A percentile compares a stretch with the other conserved stretches of the same genome.
phyloP scores from a whole-genome alignment of 2,329 filamentous ascomycete genomes.

The Purpureocillium takamizusanense region DNA sequence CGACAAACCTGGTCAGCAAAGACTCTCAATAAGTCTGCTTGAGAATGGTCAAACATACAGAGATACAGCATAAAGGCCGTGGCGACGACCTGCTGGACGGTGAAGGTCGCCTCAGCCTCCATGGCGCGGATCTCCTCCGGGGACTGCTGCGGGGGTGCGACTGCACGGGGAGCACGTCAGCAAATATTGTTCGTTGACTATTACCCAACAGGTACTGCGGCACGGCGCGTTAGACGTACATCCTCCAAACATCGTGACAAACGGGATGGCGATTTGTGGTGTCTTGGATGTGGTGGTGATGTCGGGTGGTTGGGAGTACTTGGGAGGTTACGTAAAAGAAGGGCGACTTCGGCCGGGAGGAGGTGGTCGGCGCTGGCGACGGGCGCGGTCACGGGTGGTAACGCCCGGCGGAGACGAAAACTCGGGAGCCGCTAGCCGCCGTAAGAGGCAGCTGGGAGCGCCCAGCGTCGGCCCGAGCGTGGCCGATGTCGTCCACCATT shows the following conservation, averaged over 20 bases:
- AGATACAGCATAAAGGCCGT: conserved; percentile 64
- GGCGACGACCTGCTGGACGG: conserved; percentile 57
- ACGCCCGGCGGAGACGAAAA: conserved; percentile 1
- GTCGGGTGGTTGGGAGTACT: too few relatives aligned
- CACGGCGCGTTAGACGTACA: conserved; percentile 26
- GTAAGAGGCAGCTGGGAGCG: conserved; percentile 4
- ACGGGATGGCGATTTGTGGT: not conserved
- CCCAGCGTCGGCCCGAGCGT: conserved; percentile 10
- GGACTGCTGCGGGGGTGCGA: conserved; percentile 60
- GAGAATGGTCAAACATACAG: conserved; percentile 46
- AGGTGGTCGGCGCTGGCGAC: not conserved
- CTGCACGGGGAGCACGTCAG: conserved; percentile 28
- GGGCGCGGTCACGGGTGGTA: conserved; percentile 5
- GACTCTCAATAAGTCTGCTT: too few relatives aligned
- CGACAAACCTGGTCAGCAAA: not conserved
- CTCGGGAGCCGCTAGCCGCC: conserved; percentile 1
- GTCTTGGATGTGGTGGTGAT: not conserved
- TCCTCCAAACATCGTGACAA: conserved; percentile 18
- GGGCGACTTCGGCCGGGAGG: too few relatives aligned
- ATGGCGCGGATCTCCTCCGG: conserved; percentile 61
- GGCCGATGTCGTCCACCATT: conserved; percentile 13
- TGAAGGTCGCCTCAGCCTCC: conserved; percentile 58
- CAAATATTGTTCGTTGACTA: too few relatives aligned
- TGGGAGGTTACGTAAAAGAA: too few relatives aligned
- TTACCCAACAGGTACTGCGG: conserved; percentile 4